Evolutionary conservation across 2,329 filamentous ascomycete species (phyloP), one percentile per base, ranked within the genome.

Genomic region (Capronia coronata): DNA sequence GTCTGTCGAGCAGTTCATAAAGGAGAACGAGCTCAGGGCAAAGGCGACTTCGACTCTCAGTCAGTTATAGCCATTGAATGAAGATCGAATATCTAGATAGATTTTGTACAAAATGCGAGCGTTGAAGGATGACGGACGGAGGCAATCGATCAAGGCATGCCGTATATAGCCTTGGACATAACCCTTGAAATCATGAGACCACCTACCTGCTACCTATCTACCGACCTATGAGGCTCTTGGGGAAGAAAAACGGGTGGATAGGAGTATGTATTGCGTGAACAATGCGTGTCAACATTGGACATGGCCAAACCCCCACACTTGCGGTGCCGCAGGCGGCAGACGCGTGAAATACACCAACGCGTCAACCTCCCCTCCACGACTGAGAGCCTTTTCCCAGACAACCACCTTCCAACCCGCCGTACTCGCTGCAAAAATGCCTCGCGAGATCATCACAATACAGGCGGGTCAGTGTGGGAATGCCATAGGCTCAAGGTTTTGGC

Each of bases 361-460:
- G 46, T 43, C 30, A 37, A 48, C 9, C 10, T 35, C 37, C 34
- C 34, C 34, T 19, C 14, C 34, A 8, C n/a, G 13, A 7, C 13
- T 37, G 11, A 37, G 14, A 42, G 6, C 35, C 32, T 37, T 35
- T 25, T 4, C 21, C 22, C 9, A 2, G 21, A 19, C 8, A 29
- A 19, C 8, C 14, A 4, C 38, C 21, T 9, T 11, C 35, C 14
- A n/a, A 14, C 32, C 13, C 40, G 19, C 19, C 21, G 11, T 23
- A 29, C 9, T 22, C 22, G 25, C 19, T 29, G 29, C 35, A 34
- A 45, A 14, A 19, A 61, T 61, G 58, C 58, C 58, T 50, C 57
- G 93, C 72, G 93, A 98, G 80, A 98, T 98, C 64, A 98, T 98
- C 71, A 98, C 94, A 56, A 86, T 98, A 63, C 93, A 98, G 74